A percentile compares a stretch with the other conserved stretches of the same genome.
phyloP scores from a whole-genome alignment of 2,329 filamentous ascomycete genomes.

The Talaromyces marneffei region DNA sequence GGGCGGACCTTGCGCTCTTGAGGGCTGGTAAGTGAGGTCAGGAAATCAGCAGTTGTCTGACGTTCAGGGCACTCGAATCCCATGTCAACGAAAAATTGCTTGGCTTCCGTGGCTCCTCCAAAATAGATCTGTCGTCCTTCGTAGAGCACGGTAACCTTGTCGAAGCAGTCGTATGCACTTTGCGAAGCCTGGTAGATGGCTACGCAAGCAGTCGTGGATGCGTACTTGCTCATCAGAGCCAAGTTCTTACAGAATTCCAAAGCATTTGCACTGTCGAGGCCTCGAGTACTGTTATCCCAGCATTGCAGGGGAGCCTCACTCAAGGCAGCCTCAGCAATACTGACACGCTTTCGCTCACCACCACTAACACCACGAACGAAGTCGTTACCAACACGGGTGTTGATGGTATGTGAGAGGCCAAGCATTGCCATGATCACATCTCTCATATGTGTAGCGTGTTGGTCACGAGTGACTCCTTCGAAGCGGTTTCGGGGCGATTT shows the following conservation, averaged over 20 bases:
- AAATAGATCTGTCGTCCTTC: slow-evolving; percentile 75
- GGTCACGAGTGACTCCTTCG: slow-evolving; percentile 37
- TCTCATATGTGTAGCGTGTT: slow-evolving; percentile 40
- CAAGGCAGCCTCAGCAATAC: slow-evolving; percentile 51
- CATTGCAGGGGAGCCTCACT: slow-evolving; percentile 44
- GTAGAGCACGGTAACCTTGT: slow-evolving; percentile 67
- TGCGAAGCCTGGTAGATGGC: slow-evolving; percentile 52
- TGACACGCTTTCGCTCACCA: slow-evolving; percentile 57
- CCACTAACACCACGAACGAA: slow-evolving; percentile 59
- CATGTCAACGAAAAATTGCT: slow-evolving; percentile 60
- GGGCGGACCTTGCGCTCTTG: slow-evolving; percentile 51
- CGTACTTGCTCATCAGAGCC: slow-evolving; percentile 45
- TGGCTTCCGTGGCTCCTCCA: slow-evolving; percentile 57
- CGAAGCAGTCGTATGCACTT: slow-evolving; percentile 55
- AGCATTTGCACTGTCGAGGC: slow-evolving; percentile 51
- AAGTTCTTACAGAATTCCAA: slow-evolving; percentile 53
- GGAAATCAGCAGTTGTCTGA: slow-evolving; percentile 66
- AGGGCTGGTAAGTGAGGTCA: slow-evolving; percentile 64
- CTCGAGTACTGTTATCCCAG: slow-evolving; percentile 48
- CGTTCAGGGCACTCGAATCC: slow-evolving; percentile 65
- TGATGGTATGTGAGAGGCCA: slow-evolving; percentile 47
- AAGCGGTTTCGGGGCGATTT: slow-evolving; percentile 43
- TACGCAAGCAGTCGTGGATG: slow-evolving; percentile 47
- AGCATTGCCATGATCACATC: slow-evolving; percentile 44
- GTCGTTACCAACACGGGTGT: slow-evolving; percentile 48